Evolutionary conservation across 108 stramenopile species (phyloP), one percentile per base, ranked within the genome.

Genomic region (Skeletonema grethae): DNA sequence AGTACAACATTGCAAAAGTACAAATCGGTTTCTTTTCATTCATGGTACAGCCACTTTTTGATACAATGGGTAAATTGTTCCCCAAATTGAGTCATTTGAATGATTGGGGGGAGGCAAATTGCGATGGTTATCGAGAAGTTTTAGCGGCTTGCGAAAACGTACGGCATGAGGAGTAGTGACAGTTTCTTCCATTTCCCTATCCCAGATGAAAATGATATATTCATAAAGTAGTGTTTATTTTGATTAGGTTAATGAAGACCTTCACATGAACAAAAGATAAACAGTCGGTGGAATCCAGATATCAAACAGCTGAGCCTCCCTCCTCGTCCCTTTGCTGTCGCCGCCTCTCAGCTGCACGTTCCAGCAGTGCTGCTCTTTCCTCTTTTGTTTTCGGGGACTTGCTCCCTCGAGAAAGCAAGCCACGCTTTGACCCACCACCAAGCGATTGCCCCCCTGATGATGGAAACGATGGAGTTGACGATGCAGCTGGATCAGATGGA

Each of bases 1-100:
- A 82, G 48, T 50, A 58, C 41, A 58, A 53, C 7, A 48, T 79
- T 39, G 79, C 73, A 62, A 84, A 83, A 61, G 16, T 64, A 20
- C 89, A 90, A 43, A 73, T 86, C 2, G 72, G 80, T 38, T 90
- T 90, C 70, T 72, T 77, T 41, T 58, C 59, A 11, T 86, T 67
- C 29, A 83, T 87, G 71, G 83, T 85, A 36, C 45, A 50, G 46
- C 89, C 89, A 10, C 72, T 87, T 15, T 83, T 57, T 50, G 25
- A 68, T 41, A 63, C 57, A 16, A 12, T 71, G 10, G 69, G 61
- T 8, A 39, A 48, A 7, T 60, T 84, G 11, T 73, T 87, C 18
- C 70, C 83, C 36, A 72, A 67, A 7, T 45, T 77, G 28, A 65
- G 36, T 16, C 63, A 67, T 28, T 31, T 78, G 56, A 64, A 78